phyloP scores from a whole-genome alignment of 2,329 filamentous ascomycete genomes.

The Cladosporium sphaerospermum region DNA sequence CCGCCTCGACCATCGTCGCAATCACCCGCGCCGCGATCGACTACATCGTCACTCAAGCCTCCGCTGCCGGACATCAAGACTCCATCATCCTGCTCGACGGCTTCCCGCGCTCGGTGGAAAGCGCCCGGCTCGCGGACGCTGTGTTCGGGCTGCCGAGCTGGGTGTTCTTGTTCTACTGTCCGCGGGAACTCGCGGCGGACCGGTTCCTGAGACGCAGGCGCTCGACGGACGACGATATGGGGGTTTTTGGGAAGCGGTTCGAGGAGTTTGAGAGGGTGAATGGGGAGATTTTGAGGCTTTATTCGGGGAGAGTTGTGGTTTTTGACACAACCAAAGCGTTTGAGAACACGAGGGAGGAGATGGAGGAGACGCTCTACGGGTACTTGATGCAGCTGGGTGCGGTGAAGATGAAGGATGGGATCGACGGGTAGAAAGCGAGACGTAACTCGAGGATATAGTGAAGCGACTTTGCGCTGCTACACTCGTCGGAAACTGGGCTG shows the following conservation, averaged over 20 bases:
- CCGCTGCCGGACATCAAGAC: neutral
- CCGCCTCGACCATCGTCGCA: slow-evolving; percentile 7
- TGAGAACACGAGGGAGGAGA: neutral
- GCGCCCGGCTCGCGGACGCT: neutral
- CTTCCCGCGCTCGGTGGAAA: slow-evolving; percentile 13
- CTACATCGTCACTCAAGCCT: neutral
- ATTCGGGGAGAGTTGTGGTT: neutral
- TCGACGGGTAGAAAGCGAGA: no score
- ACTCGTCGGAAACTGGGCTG: no score
- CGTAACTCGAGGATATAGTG: no score
- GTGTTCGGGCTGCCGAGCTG: neutral
- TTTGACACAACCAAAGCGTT: neutral
- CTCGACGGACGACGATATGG: neutral
- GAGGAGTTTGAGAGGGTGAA: neutral
- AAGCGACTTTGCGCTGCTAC: no score
- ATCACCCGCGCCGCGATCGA: slow-evolving; percentile 13
- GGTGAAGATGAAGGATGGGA: neutral
- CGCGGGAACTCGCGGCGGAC: neutral
- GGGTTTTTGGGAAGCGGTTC: neutral
- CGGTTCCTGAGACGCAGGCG: slow-evolving; percentile 1
- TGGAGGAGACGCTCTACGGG: neutral
- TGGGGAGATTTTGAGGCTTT: neutral
- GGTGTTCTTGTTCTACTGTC: slow-evolving; percentile 3
- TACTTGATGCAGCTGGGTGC: neutral
- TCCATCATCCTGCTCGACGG: slow-evolving; percentile 17